Conservation (phyloP, 495 filamentous ascomycete genomes). For the Aspergillus egyptiacus region DNA sequence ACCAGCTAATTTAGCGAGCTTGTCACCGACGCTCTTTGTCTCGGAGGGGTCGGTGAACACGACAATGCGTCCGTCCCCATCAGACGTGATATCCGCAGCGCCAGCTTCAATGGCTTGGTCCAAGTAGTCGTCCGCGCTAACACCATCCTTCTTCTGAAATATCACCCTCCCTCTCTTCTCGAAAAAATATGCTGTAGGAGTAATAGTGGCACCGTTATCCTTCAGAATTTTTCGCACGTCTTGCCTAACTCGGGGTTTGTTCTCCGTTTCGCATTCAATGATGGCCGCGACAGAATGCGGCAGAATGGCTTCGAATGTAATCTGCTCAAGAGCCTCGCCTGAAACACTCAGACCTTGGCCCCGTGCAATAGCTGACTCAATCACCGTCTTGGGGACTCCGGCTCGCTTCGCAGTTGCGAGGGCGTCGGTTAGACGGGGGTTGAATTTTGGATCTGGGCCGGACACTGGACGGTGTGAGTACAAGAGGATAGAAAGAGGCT, state of each 20-base stretch:
- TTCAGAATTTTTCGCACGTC: conserved; percentile 66
- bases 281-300: conserved; percentile 73
- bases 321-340: conserved; percentile 64
- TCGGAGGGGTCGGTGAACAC: conserved; percentile 68
- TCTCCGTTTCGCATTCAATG: conserved; percentile 79
- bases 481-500: not conserved
- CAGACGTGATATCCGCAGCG: conserved; percentile 70
- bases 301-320: conserved; percentile 78
- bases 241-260: conserved; percentile 62
- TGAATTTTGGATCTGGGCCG: conserved; percentile 66
- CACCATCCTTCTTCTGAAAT: conserved; percentile 56
- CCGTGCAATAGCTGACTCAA: conserved; percentile 77
- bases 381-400: conserved; percentile 73
- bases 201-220: conserved; percentile 57
- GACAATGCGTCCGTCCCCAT: conserved; percentile 62
- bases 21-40: conserved; percentile 59
- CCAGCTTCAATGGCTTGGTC: conserved; percentile 83
- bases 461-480: conserved; percentile 31
- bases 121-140: conserved; percentile 66
- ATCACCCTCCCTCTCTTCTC: conserved; percentile 65
- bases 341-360: conserved; percentile 74
- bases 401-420: conserved; percentile 80
- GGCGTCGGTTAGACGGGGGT: conserved; percentile 64
- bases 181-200: conserved; percentile 79
- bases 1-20: conserved; percentile 49